Percentiles rank a stretch among this genome's conserved stretches.
Conservation (phyloP, 176 grass and related monocot species). For the Ensete ventricosum region DNA sequence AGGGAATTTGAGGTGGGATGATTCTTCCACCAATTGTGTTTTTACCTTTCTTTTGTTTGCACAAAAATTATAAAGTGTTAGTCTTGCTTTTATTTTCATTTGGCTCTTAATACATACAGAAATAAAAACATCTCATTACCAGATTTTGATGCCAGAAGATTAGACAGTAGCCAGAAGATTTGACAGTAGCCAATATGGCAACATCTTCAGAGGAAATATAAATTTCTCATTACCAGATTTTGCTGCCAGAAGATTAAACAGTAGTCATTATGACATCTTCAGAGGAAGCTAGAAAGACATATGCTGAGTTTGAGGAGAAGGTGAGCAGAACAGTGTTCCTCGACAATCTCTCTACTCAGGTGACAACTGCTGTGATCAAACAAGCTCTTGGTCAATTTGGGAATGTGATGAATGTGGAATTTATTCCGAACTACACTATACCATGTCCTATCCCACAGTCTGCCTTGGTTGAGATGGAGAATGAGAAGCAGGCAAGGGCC, state of each 20-base stretch:
- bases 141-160: neutral
- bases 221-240: neutral
- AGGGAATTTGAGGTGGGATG: too few species aligned
- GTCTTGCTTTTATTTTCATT: too few species aligned
- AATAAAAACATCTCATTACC: neutral
- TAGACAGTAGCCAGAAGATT: neutral
- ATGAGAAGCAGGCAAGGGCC: conserved; percentile 31
- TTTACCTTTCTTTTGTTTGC: too few species aligned
- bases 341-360: conserved; percentile 47
- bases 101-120: neutral
- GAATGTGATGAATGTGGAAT: conserved; percentile 35
- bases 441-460: conserved; percentile 34
- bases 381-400: conserved; percentile 51
- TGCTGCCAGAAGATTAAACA: conserved; percentile 1
- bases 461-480: conserved; percentile 61
- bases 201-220: conserved; percentile 16
- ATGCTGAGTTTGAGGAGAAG: conserved; percentile 41
- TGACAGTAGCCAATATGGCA: conserved; percentile 11
- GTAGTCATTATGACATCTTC: conserved; percentile 20
- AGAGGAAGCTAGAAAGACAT: conserved; percentile 27
- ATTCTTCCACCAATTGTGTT: too few species aligned
- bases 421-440: conserved; percentile 52
- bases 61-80: too few species aligned
- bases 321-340: conserved; percentile 41
- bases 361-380: conserved; percentile 33